phyloP scores from a whole-genome alignment of 148 eudicot species.

The Beta vulgaris region DNA sequence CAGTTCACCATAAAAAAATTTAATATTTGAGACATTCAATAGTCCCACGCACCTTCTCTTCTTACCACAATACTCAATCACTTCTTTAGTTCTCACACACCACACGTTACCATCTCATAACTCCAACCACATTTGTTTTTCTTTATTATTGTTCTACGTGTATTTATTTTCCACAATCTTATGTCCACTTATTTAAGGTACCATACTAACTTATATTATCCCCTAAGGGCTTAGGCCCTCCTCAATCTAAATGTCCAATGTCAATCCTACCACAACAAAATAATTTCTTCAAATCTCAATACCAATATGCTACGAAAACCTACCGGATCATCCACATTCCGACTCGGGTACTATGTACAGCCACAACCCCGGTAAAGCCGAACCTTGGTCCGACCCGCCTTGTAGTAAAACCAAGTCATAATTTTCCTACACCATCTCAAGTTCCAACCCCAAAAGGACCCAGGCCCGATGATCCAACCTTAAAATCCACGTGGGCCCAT shows the following conservation, averaged over 20 bases:
- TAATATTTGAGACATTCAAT: neutral
- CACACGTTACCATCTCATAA: conserved; percentile 1
- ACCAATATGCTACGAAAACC: conserved; percentile 12
- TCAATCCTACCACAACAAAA: conserved; percentile 51
- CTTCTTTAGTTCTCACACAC: neutral
- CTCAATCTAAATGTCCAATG: conserved; percentile 33
- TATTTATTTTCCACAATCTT: neutral
- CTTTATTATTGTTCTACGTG: neutral
- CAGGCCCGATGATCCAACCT: conserved; percentile 44
- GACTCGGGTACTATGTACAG: conserved; percentile 31
- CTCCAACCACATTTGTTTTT: conserved; percentile 13
- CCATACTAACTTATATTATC: neutral
- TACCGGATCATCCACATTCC: neutral
- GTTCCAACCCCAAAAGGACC: conserved; percentile 16
- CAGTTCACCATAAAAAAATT: neutral
- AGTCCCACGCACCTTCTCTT: conserved; percentile 39
- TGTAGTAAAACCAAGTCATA: conserved; percentile 8
- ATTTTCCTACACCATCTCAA: neutral
- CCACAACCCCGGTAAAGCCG: conserved; percentile 31
- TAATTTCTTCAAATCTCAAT: conserved; percentile 24
- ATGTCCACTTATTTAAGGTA: neutral
- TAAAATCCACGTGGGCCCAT: conserved; percentile 69
- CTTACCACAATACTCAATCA: conserved; percentile 28
- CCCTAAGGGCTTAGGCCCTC: conserved; percentile 10
- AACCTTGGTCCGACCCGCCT: conserved; percentile 16